Percentiles rank a stretch among this genome's conserved stretches.
These are phyloP conservation scores for Solanum pimpinellifolium DNA, from an alignment of 257 asterid species.

Conservation along the genomic window DNA sequence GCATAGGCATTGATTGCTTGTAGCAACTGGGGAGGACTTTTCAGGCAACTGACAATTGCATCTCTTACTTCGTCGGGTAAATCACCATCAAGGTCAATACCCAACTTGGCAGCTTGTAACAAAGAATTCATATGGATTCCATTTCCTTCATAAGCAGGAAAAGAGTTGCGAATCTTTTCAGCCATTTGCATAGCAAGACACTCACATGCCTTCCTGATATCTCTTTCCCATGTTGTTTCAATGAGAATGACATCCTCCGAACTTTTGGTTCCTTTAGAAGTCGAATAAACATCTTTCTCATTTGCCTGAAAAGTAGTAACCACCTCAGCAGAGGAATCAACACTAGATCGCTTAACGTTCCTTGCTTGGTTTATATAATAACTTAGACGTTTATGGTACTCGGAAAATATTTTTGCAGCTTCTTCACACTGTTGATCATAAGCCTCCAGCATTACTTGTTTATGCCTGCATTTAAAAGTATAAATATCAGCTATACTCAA, in stretches of 20 bases:
- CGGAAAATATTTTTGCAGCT: conserved; percentile 94
- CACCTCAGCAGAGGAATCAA: conserved; percentile 49
- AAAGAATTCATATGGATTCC: conserved; percentile 74
- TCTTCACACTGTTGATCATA: conserved; percentile 93
- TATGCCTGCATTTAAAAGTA: conserved; percentile 56
- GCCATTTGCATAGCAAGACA: conserved; percentile 59
- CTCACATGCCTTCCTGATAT: conserved; percentile 83
- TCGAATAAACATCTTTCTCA: conserved; percentile 38
- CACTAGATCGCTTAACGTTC: conserved; percentile 57
- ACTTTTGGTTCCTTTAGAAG: conserved; percentile 44
- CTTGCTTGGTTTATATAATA: conserved; percentile 78
- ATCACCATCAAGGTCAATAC: conserved; percentile 64
- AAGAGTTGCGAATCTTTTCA: conserved; percentile 62
- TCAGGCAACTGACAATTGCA: conserved; percentile 56
- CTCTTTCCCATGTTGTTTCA: conserved; percentile 80
- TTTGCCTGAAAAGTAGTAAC: conserved; percentile 64
- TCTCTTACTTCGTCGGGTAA: conserved; percentile 60
- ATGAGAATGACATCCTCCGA: conserved; percentile 70
- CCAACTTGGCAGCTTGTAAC: conserved; percentile 63
- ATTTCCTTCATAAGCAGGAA: conserved; percentile 93
- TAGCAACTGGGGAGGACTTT: conserved; percentile 79
- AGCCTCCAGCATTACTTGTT: conserved; percentile 88
- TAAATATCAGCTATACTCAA: neutral
- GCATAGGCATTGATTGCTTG: conserved; percentile 75
- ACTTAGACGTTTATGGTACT: conserved; percentile 81